Evolutionary conservation across 2,329 filamentous ascomycete species (phyloP).

Genomic region (Aureobasidium leucospermi): DNA sequence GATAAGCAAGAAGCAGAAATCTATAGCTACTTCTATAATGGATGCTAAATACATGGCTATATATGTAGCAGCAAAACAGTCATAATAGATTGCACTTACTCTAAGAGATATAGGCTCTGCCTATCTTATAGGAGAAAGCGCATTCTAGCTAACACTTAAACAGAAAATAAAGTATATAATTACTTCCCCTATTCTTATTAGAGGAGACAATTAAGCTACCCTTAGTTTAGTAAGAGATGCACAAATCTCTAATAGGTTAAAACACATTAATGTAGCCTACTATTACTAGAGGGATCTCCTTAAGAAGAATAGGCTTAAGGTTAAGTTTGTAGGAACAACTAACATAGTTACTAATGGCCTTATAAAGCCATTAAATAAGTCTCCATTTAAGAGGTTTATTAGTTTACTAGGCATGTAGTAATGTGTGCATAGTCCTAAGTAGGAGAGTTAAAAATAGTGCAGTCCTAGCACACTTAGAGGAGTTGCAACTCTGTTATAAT

Average conservation of each 20-base stretch:
- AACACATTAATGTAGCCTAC: background rate
- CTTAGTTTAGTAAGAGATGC: background rate
- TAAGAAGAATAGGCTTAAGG: background rate
- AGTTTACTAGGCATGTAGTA: background rate
- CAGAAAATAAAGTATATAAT: background rate
- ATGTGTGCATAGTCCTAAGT: too few relatives aligned
- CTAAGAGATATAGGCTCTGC: background rate
- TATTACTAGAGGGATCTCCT: background rate
- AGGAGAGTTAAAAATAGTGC: too few relatives aligned
- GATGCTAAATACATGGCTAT: background rate
- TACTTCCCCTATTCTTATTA: background rate
- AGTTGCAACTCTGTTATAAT: too few relatives aligned
- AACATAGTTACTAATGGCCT: background rate
- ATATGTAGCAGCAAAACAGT: background rate
- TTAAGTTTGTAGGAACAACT: background rate
- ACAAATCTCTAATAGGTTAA: background rate
- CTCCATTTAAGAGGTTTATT: background rate
- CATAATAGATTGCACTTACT: background rate
- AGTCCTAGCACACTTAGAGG: too few relatives aligned
- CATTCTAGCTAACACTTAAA: background rate
- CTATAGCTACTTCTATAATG: background rate
- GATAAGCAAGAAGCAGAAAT: background rate
- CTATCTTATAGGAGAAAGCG: background rate
- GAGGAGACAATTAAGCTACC: background rate
- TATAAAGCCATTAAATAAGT: background rate